A percentile compares a stretch with the other conserved stretches of the same genome.
phyloP scores from a whole-genome alignment of 2,329 filamentous ascomycete genomes.

The Chaetomiaceae sp. region DNA sequence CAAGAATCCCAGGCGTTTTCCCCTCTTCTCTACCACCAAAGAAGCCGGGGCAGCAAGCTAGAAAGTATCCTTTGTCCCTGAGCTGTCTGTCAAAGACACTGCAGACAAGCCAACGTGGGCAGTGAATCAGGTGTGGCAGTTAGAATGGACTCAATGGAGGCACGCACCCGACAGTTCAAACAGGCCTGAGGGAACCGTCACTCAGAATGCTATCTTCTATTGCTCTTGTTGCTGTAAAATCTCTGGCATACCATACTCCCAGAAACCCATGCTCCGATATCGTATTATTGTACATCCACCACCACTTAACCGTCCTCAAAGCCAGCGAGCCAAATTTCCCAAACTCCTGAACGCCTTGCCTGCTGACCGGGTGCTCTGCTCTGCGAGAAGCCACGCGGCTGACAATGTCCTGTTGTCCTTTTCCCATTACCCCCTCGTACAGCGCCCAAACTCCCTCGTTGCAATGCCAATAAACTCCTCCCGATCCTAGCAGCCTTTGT shows the following conservation, averaged over 20 bases:
- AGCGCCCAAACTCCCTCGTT: conserved; percentile 6
- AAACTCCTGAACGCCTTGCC: conserved; percentile 14
- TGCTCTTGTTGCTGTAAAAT: not conserved
- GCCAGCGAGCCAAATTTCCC: not conserved
- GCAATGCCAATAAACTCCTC: not conserved
- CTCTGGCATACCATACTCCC: conserved; percentile 1
- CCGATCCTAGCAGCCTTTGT: not conserved
- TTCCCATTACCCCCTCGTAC: conserved; percentile 1
- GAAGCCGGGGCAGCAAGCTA: too few species aligned
- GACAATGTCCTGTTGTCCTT: not conserved
- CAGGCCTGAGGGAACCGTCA: too few species aligned
- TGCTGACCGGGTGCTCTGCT: not conserved
- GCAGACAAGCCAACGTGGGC: too few species aligned
- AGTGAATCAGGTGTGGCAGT: too few species aligned
- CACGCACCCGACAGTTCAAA: too few species aligned
- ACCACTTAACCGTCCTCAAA: not conserved
- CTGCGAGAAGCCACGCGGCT: not conserved
- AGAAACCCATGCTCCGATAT: not conserved
- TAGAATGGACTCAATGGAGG: too few species aligned
- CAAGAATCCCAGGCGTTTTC: too few species aligned
- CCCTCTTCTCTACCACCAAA: too few species aligned
- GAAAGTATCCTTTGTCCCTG: too few species aligned
- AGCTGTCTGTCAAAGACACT: too few species aligned
- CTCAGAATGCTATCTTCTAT: not conserved
- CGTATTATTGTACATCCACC: conserved; percentile 9